phyloP scores from a whole-genome alignment of 2,329 filamentous ascomycete species.

The Orbilia oligospora region DNA sequence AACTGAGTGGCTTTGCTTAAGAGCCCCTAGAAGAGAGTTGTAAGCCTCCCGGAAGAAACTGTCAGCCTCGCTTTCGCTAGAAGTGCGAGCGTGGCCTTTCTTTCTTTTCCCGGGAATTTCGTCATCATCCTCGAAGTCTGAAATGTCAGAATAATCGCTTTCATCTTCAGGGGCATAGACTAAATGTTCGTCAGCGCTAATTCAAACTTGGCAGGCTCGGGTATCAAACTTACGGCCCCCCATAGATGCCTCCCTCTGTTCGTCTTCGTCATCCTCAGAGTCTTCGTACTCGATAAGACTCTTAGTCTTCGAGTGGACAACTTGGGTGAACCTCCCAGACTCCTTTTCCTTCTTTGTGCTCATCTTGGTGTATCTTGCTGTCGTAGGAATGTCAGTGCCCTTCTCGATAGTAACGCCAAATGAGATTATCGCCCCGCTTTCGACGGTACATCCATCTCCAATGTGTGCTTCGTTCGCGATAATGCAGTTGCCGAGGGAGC shows the following conservation, averaged over 20 bases:
- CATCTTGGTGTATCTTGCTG: slow-evolving; percentile 68
- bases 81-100: slow-evolving; percentile 19
- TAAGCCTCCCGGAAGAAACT: slow-evolving; percentile 60
- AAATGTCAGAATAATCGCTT: slow-evolving; percentile 39
- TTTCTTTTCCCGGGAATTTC: slow-evolving; percentile 12
- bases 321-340: slow-evolving; percentile 48
- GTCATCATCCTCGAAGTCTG: slow-evolving; percentile 27
- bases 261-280: slow-evolving; percentile 71
- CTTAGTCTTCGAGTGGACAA: slow-evolving; percentile 66
- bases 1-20: slow-evolving; percentile 63
- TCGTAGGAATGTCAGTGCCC: slow-evolving; percentile 68
- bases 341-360: slow-evolving; percentile 63
- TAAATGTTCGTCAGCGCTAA: slow-evolving; percentile 6
- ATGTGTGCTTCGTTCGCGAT: slow-evolving; percentile 80
- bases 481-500: slow-evolving; percentile 79
- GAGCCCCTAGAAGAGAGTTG: slow-evolving; percentile 62
- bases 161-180: slow-evolving; percentile 26
- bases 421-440: slow-evolving; percentile 81
- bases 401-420: slow-evolving; percentile 81
- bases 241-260: slow-evolving; percentile 24
- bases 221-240: slow-evolving; percentile 34
- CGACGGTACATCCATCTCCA: slow-evolving; percentile 78
- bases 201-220: background rate
- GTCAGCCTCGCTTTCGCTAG: slow-evolving; percentile 45
- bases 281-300: slow-evolving; percentile 71